Percentiles rank a stretch among this genome's conserved stretches.
These are phyloP conservation scores for Chaetomium sp. DNA, from an alignment of 2,329 filamentous ascomycete species.

Conservation along the genomic window DNA sequence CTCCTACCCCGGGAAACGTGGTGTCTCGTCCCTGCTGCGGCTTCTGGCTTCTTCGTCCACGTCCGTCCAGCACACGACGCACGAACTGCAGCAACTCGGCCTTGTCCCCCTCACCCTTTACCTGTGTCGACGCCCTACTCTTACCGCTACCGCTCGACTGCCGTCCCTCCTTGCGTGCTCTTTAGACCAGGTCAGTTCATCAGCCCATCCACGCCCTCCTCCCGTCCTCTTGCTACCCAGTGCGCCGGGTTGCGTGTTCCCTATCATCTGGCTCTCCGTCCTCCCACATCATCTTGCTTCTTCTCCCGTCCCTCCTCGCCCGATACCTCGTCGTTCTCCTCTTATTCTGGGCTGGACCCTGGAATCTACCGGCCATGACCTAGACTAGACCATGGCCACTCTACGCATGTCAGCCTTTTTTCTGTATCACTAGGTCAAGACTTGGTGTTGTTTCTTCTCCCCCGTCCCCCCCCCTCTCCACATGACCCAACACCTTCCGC, in stretches of 20 bases:
- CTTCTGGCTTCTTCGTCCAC: conserved; percentile 21
- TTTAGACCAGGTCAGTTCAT: conserved; percentile 32
- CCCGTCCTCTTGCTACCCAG: conserved; percentile 25
- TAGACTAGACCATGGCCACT: conserved; percentile 39
- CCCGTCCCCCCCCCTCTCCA: conserved; percentile 8
- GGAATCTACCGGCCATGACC: conserved; percentile 35
- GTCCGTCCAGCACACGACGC: conserved; percentile 24
- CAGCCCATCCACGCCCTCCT: conserved; percentile 28
- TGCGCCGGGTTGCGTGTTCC: conserved; percentile 27
- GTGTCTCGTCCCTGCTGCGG: conserved; percentile 14
- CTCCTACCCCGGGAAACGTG: conserved; percentile 9
- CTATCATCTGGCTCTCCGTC: conserved; percentile 32
- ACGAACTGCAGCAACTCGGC: conserved; percentile 23
- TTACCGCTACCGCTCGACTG: conserved; percentile 14
- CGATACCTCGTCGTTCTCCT: conserved; percentile 23
- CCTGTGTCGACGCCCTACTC: conserved; percentile 26
- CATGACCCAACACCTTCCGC: conserved; percentile 21
- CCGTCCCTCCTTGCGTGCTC: conserved; percentile 22
- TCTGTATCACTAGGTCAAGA: conserved; percentile 38
- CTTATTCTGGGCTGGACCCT: conserved; percentile 36
- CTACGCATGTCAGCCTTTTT: conserved; percentile 38
- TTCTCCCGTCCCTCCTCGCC: conserved; percentile 22
- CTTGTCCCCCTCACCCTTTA: conserved; percentile 14
- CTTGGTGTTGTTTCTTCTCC: conserved; percentile 26
- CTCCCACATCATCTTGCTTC: conserved; percentile 22